Percentiles rank a stretch among this genome's conserved stretches.
Conservation (phyloP, 2,329 filamentous ascomycete species). For the Aspergillus quadrilineatus region DNA sequence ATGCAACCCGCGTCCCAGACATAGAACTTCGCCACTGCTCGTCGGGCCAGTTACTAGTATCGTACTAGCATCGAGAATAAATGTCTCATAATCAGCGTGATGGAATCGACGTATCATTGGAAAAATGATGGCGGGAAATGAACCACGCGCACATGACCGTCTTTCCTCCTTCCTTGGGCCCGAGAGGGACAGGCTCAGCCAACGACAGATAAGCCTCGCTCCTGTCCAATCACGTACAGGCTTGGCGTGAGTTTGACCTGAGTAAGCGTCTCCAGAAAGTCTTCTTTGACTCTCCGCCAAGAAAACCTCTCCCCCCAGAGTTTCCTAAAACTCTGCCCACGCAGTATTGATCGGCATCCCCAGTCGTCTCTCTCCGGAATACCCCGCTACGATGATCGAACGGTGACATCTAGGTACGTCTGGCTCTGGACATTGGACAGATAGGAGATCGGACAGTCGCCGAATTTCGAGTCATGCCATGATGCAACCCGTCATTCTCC, state of each 20-base stretch:
- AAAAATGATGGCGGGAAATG: no score
- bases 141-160: no score
- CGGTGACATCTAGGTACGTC: not conserved
- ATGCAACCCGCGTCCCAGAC: no score
- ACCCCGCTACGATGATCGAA: not conserved
- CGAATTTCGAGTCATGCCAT: not conserved
- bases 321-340: not conserved
- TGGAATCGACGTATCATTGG: no score
- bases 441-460: constrained; percentile 5
- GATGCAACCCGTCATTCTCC: constrained; percentile 6
- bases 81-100: no score
- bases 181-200: not conserved
- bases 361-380: not conserved
- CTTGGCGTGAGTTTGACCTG: constrained; percentile 9
- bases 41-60: no score
- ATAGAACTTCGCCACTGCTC: no score
- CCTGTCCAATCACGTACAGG: not conserved
- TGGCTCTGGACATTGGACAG: not conserved
- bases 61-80: no score
- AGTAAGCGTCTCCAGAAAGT: constrained; percentile 13
- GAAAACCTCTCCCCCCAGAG: not conserved
- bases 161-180: not conserved
- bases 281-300: constrained; percentile 3
- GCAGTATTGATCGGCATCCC: not conserved
- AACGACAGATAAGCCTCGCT: constrained; percentile 4